Evolutionary conservation across 2,329 filamentous ascomycete genomes (phyloP).

Genomic region (Aspergillus viridinutans): DNA sequence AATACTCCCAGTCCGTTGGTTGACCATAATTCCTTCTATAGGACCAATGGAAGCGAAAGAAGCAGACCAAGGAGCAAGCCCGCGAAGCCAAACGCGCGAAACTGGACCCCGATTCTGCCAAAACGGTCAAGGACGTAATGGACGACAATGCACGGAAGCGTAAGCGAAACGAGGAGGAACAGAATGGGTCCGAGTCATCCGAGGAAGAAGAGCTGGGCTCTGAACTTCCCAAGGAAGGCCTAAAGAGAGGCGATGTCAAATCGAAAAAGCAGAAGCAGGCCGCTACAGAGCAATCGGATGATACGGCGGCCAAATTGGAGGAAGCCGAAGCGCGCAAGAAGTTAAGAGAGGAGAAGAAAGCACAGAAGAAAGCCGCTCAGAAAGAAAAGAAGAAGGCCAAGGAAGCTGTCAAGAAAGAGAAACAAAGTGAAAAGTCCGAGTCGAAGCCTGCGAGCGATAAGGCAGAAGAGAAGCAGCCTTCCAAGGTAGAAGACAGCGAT

Average conservation of each 20-base stretch:
- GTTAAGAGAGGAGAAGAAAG: conserved; percentile 36
- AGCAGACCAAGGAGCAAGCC: conserved; percentile 89
- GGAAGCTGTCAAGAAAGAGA: conserved; percentile 30
- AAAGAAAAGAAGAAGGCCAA: conserved; percentile 50
- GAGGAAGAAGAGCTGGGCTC: conserved; percentile 40
- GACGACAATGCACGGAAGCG: conserved; percentile 78
- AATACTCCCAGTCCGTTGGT: conserved; percentile 5
- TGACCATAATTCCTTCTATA: conserved; percentile 37
- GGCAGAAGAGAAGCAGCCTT: conserved; percentile 11
- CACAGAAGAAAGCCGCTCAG: conserved; percentile 46
- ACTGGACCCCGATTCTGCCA: conserved; percentile 83
- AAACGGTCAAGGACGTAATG: conserved; percentile 89
- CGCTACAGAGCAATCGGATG: conserved; percentile 22
- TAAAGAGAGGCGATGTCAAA: conserved; percentile 47
- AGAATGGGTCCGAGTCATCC: conserved; percentile 37
- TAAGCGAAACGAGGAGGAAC: conserved; percentile 65
- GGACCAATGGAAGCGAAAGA: conserved; percentile 94
- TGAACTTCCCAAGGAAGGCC: conserved; percentile 57
- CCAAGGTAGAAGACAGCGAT: conserved; percentile 20
- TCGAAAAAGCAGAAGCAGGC: conserved; percentile 55
- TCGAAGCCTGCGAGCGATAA: conserved; percentile 18
- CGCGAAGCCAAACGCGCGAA: conserved; percentile 80
- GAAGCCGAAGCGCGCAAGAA: conserved; percentile 35
- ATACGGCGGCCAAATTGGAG: conserved; percentile 22
- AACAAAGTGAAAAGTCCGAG: conserved; percentile 29